phyloP scores from a whole-genome alignment of 768 basidiomycete species.

The Boletus reticuloceps region DNA sequence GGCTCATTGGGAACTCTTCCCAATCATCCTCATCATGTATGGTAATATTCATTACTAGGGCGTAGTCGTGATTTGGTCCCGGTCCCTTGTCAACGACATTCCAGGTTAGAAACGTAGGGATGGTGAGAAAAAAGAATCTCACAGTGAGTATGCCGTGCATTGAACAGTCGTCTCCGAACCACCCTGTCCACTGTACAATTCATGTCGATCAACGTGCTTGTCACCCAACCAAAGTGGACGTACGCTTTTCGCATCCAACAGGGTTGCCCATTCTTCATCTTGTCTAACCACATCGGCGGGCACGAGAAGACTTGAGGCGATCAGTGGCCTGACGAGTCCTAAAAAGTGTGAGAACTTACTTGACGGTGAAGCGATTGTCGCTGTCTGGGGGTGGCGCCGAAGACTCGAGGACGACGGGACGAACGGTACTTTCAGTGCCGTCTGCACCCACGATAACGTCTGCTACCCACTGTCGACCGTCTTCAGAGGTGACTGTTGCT shows the following conservation, averaged over 20 bases:
- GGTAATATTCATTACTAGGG: slow-evolving; percentile 8
- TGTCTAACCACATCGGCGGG: slow-evolving; percentile 16
- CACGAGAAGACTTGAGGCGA: slow-evolving; percentile 8
- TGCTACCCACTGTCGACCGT: slow-evolving; percentile 41
- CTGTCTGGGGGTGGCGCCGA: slow-evolving; percentile 3
- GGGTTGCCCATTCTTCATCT: slow-evolving; percentile 14
- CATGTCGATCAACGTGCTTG: neutral
- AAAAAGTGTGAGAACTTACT: slow-evolving; percentile 5
- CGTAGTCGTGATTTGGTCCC: slow-evolving; percentile 14
- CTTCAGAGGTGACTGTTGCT: slow-evolving; percentile 31
- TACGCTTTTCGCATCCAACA: slow-evolving; percentile 14
- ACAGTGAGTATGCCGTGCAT: slow-evolving; percentile 19
- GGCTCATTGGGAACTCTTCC: slow-evolving; percentile 10
- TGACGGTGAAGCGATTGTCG: slow-evolving; percentile 15
- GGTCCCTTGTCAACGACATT: slow-evolving; percentile 4
- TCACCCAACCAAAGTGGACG: neutral
- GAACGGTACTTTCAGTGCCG: slow-evolving; percentile 47
- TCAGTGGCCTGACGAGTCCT: neutral
- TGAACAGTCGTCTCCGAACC: slow-evolving; percentile 23
- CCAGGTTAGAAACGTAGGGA: neutral
- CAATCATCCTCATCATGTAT: neutral
- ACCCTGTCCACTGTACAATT: slow-evolving; percentile 16
- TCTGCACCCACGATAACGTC: slow-evolving; percentile 64
- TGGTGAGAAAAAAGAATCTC: neutral
- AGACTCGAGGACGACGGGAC: slow-evolving; percentile 30